Conservation (phyloP, 257 asterid species). For the Primulina huaijiensis region DNA sequence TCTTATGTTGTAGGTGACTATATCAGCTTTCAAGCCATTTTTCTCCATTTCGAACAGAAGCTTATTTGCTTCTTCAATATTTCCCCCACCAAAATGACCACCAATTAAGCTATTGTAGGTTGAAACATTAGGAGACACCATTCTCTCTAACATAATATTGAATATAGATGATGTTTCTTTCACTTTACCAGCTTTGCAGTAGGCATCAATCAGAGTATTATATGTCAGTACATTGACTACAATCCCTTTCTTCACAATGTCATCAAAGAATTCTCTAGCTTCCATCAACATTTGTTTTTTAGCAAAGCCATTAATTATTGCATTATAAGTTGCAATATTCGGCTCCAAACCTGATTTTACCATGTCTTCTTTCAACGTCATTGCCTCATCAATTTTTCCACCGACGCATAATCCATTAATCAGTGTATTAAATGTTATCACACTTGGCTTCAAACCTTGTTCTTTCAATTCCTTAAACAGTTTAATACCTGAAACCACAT, state of each 20-base stretch:
- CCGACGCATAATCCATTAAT: slow-evolving; percentile 57
- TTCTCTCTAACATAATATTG: slow-evolving; percentile 51
- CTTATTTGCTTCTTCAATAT: slow-evolving; percentile 41
- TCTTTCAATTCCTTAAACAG: slow-evolving; percentile 63
- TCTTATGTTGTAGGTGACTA: slow-evolving; percentile 65
- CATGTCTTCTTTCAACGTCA: slow-evolving; percentile 58
- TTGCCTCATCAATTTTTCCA: slow-evolving; percentile 63
- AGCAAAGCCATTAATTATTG: slow-evolving; percentile 57
- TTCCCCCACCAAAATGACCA: slow-evolving; percentile 56
- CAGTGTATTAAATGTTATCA: slow-evolving; percentile 61
- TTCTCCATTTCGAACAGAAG: slow-evolving; percentile 63
- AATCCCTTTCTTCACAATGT: slow-evolving; percentile 44
- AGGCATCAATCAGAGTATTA: slow-evolving; percentile 67
- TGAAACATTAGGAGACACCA: slow-evolving; percentile 56
- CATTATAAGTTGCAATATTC: slow-evolving; percentile 58
- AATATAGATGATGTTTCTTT: slow-evolving; percentile 50
- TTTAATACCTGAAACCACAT: slow-evolving; percentile 48
- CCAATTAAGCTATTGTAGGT: slow-evolving; percentile 79
- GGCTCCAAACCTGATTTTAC: slow-evolving; percentile 55
- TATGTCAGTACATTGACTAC: slow-evolving; percentile 47
- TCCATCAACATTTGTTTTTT: slow-evolving; percentile 56
- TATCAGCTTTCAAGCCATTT: slow-evolving; percentile 58
- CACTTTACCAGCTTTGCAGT: slow-evolving; percentile 59
- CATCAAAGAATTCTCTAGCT: slow-evolving; percentile 59
- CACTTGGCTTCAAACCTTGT: slow-evolving; percentile 44